Percentiles rank a stretch among this genome's conserved stretches.
Evolutionary conservation across 306 rosid species (phyloP).

Genomic region (Pterocarpus macrocarpus): DNA sequence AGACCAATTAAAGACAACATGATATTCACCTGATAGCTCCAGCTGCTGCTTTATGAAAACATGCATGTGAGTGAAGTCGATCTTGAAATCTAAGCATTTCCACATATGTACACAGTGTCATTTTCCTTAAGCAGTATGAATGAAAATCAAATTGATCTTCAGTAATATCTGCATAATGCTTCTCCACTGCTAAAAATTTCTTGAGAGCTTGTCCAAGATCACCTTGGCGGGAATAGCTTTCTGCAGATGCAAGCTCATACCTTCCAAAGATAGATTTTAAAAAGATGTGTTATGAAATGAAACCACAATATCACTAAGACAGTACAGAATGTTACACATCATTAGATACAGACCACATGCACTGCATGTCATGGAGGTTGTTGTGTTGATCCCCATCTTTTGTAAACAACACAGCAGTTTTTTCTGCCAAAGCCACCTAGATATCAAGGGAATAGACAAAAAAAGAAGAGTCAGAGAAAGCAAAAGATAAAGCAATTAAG

Average conservation of each 20-base stretch:
- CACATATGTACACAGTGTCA: conserved; percentile 94
- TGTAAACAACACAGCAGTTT: conserved; percentile 96
- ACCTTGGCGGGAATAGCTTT: conserved; percentile 94
- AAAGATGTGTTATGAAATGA: conserved; percentile 38
- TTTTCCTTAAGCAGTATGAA: conserved; percentile 97
- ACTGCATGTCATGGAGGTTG: conserved; percentile 99
- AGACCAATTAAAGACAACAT: conserved; percentile 31
- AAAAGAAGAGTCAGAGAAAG: conserved; percentile 34
- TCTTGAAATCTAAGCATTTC: conserved; percentile 99
- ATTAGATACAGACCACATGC: conserved; percentile 89
- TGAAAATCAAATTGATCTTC: conserved; percentile 99
- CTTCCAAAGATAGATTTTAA: conserved; percentile 54
- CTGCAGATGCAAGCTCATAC: conserved; percentile 98
- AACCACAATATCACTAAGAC: conserved; percentile 25
- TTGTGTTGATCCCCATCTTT: conserved; percentile 99
- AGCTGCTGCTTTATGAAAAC: conserved; percentile 96
- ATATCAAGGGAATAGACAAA: conserved; percentile 30
- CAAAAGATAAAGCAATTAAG: conserved; percentile 31
- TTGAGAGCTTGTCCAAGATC: conserved; percentile 91
- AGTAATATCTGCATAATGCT: conserved; percentile 94
- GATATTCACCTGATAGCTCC: conserved; percentile 87
- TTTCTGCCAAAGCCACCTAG: conserved; percentile 93
- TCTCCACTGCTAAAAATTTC: conserved; percentile 93
- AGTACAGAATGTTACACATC: conserved; percentile 35
- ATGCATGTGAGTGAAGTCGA: conserved; percentile 88